Base-by-base conservation (phyloP, 176 grass and related monocot genomes). In the Saccharum officinarum region DNA sequence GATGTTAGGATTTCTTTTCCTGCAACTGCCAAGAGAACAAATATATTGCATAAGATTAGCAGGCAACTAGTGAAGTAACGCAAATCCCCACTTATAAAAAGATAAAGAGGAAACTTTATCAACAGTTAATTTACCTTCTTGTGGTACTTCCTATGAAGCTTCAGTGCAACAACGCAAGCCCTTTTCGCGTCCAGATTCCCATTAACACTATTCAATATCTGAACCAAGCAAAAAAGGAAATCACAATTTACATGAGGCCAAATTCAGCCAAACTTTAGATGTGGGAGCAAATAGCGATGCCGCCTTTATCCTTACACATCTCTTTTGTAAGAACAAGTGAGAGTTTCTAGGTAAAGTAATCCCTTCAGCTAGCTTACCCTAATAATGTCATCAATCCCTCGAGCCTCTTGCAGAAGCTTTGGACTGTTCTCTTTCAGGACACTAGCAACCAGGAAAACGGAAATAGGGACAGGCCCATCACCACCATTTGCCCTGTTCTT, bases 381-480 rank as follows among this genome's bases (percentile, higher is more conserved):
- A 37, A 98, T 82, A 50, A 98, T 81, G 73, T 98, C 96, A 85
- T 98, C 96, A 49, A 98, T 77, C 49, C 96, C 93, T 8, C 87
- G 89, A 63, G 96, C 93, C 90, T 98, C 96, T 25, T 87, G 89
- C 39, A 98, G 26, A 33, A 98, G 80, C 67, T 88, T 97, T 60
- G 86, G 33, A 77, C 96, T 95, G 68, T 98, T 93, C 79, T 98
- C 93, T 76, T 98, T 95, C 40, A 98, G 88, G 72, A 98, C 93
- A 92, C 96, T 95, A 40, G 96, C 96, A 84, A 98, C 96, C 28
- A 98, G 87, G 83, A 98, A 98, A 87, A 98, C 96, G 4, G 96
- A 92, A 85, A 98, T 98, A 9, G 96, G 96, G 62, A 98, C 82
- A 71, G 96, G 95, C 8, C 86, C 91, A 37, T 95, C 92, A 66